A percentile compares a stretch with the other conserved stretches of the same genome.
Conservation (phyloP, 768 basidiomycete genomes). For the Phaeotremella skinneri region DNA sequence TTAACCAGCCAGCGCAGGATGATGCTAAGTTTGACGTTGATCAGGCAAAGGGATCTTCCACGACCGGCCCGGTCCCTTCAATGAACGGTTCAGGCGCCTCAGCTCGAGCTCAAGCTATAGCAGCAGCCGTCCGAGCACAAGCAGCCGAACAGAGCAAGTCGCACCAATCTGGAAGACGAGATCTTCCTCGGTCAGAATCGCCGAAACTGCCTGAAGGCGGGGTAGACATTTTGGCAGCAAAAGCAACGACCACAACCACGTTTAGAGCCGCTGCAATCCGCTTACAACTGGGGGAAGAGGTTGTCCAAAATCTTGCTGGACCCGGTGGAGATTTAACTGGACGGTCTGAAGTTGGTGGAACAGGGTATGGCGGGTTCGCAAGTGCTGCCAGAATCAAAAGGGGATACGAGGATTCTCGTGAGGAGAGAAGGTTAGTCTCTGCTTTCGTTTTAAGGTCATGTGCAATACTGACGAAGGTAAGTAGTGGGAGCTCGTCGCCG, state of each 20-base stretch:
- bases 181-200: constrained; percentile 28
- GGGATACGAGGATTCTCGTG: constrained; percentile 9
- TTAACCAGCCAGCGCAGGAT: no score
- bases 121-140: constrained; percentile 18
- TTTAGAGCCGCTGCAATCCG: constrained; percentile 13
- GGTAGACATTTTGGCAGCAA: constrained; percentile 29
- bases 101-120: constrained; percentile 19
- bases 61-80: neutral
- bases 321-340: no score
- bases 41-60: neutral
- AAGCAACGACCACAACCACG: constrained; percentile 13
- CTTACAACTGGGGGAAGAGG: constrained; percentile 14
- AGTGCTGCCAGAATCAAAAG: constrained; percentile 42
- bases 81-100: constrained; percentile 6
- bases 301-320: neutral
- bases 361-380: constrained; percentile 18
- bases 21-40: no score
- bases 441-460: neutral
- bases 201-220: constrained; percentile 41
- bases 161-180: neutral
- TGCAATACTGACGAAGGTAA: neutral
- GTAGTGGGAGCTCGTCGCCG: neutral
- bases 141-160: constrained; percentile 9
- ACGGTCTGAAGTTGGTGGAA: constrained; percentile 3
- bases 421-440: neutral